Percentiles rank a stretch among this genome's conserved stretches.
phyloP scores from a whole-genome alignment of 192 early-diverging fungal species.

The Umbelopsis sp. region DNA sequence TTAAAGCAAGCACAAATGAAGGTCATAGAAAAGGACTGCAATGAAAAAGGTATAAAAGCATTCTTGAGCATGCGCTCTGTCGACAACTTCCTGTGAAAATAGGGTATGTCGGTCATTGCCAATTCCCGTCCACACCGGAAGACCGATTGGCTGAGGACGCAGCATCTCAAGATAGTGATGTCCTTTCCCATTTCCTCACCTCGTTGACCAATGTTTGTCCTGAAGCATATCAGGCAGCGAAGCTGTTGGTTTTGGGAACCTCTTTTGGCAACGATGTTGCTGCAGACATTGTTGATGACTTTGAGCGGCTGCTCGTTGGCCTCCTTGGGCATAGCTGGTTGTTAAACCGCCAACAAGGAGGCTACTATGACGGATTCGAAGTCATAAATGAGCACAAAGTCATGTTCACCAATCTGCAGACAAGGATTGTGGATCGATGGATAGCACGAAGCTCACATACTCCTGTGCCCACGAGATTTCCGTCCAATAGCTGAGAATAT shows the following conservation, averaged over 20 bases:
- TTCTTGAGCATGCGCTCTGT: no score
- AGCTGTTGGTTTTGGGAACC: neutral
- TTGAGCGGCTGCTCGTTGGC: neutral
- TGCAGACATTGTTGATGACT: neutral
- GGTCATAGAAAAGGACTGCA: no score
- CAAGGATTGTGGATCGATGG: neutral
- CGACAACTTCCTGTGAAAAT: no score
- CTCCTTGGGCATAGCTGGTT: neutral
- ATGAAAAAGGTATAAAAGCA: no score
- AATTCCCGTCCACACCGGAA: neutral
- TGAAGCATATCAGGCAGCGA: neutral
- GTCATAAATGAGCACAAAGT: neutral
- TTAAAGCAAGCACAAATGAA: no score
- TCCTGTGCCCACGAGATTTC: neutral
- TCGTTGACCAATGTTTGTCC: neutral
- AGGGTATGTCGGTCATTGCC: neutral
- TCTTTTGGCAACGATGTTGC: neutral
- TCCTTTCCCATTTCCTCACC: neutral
- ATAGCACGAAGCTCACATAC: neutral
- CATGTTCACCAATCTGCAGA: neutral
- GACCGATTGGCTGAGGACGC: neutral
- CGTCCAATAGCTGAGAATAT: no score
- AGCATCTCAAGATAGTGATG: neutral
- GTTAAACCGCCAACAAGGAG: neutral
- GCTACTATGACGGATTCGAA: neutral